These are phyloP conservation scores for Terfezia claveryi DNA, from an alignment of 495 filamentous ascomycete species.

Conservation along the genomic window DNA sequence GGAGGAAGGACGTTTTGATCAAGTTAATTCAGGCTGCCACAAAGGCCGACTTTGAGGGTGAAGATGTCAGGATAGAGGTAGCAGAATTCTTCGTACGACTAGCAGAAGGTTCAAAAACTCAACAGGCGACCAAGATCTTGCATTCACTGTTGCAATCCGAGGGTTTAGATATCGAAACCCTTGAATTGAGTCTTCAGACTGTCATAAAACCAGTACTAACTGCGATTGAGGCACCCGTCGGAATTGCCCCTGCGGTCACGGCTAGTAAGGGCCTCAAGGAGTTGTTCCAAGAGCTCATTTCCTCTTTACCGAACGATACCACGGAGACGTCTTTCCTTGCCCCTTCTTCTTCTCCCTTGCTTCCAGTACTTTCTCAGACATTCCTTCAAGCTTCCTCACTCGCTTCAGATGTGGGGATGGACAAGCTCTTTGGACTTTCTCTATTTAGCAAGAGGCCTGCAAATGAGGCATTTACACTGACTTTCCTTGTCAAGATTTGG, in stretches of 20 bases:
- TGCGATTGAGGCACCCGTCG: conserved; percentile 1
- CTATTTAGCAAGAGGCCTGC: conserved; percentile 33
- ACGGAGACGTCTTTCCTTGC: conserved; percentile 28
- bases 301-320: conserved; percentile 18
- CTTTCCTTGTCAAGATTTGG: conserved; percentile 56
- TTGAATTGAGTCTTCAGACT: conserved; percentile 50
- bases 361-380: conserved; percentile 36
- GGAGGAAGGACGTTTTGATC: conserved; percentile 38
- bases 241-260: not conserved
- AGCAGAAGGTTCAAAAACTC: conserved; percentile 24
- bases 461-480: conserved; percentile 43
- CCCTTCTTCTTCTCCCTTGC: conserved; percentile 22
- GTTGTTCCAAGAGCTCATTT: conserved; percentile 4
- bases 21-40: conserved; percentile 36
- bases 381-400: conserved; percentile 33
- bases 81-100: conserved; percentile 40
- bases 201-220: conserved; percentile 28
- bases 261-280: conserved; percentile 5
- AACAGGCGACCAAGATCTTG: conserved; percentile 33
- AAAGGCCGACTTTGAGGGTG: conserved; percentile 25
- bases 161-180: conserved; percentile 39
- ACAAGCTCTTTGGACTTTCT: conserved; percentile 34
- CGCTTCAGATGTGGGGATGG: conserved; percentile 27
- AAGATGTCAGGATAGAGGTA: conserved; percentile 36
- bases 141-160: conserved; percentile 36